Base-by-base conservation (phyloP, 2,329 filamentous ascomycete species). In the Microcyclospora pomicola region DNA sequence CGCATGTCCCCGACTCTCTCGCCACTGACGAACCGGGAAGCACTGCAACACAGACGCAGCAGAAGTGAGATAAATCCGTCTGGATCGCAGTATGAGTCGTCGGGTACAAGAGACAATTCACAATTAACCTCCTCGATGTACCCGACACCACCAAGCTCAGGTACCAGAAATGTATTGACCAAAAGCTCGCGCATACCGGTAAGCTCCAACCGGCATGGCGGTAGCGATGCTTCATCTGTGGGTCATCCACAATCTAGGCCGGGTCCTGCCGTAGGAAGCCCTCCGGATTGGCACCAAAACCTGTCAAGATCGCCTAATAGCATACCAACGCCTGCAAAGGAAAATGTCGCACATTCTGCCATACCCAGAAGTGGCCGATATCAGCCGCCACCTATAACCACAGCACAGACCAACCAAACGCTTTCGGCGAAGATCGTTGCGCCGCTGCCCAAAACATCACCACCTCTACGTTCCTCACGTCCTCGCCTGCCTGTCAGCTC, bases 401-500 rank as follows among this genome's bases (percentile, higher is more conserved):
- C 57, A 54, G 31, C 51, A 11, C 34, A 44, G 11, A 39, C 41
- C 11, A 49, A 47, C 29, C 53, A 54, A 32, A 50, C 49, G 14
- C 49, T 91, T 10, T 77, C 80, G 49, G 82, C 82, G 30, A 83
- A 82, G 55, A 82, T 91, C 47, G 73, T 80, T 40, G 67, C 74
- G 27, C 75, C 82, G 32, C 68, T 70, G 13, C 74, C 82, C 0
- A 84, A 82, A 54, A 70, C 79, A 27, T 92, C 86, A 1, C 84
- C 85, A 3, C 75, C 80, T 9, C 64, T 93, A 35, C 75, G 85
- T 53, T 91, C 82, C 53, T 91, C 84, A 31, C 71, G 83, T 31
- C 82, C 83, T n/a, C 71, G 84, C 36, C 79, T 84, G 52, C 79
- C 82, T 7, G 77, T 92, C 15, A 84, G 82, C 9, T 68, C 75